A percentile compares a stretch with the other conserved stretches of the same genome.
These are phyloP conservation scores for Cryptosporidium xiaoi DNA, from an alignment of 169 alveolate species.

Conservation along the genomic window DNA sequence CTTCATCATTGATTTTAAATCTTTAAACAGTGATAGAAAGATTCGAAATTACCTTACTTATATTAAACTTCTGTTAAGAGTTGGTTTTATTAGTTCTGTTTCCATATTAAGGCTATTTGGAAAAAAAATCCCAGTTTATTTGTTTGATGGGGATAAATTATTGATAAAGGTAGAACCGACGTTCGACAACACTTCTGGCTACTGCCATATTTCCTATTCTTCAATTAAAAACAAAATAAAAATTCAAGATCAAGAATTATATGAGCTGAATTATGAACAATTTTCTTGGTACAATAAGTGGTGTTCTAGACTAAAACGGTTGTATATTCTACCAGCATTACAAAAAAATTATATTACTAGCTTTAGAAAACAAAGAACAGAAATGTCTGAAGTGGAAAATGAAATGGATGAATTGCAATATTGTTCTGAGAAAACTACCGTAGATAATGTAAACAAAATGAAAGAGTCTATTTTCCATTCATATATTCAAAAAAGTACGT, in stretches of 20 bases:
- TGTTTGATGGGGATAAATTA: slow-evolving; percentile 24
- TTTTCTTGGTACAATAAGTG: slow-evolving; percentile 20
- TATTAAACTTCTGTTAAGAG: slow-evolving; percentile 28
- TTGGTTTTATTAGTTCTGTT: slow-evolving; percentile 44
- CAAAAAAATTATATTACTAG: no score
- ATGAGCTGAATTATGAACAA: slow-evolving; percentile 19
- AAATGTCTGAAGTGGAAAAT: not conserved
- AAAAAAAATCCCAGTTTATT: slow-evolving; percentile 33
- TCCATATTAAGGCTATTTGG: slow-evolving; percentile 39
- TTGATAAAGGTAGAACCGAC: slow-evolving; percentile 43
- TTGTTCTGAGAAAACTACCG: not conserved
- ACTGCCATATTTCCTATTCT: slow-evolving; percentile 11
- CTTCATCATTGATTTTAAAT: not conserved
- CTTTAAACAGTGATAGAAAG: not conserved
- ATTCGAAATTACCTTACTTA: slow-evolving; percentile 5
- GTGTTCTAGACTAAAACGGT: not conserved
- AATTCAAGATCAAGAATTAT: not conserved
- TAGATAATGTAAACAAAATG: not conserved
- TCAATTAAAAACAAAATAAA: not conserved
- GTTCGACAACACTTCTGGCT: not conserved
- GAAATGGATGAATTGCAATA: not conserved
- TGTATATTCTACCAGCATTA: no score
- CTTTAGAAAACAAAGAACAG: not conserved
- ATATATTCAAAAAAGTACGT: not conserved
- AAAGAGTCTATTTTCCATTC: not conserved